Base-by-base conservation (phyloP, 2,329 filamentous ascomycete species). In the Pestalotiopsis sp. region DNA sequence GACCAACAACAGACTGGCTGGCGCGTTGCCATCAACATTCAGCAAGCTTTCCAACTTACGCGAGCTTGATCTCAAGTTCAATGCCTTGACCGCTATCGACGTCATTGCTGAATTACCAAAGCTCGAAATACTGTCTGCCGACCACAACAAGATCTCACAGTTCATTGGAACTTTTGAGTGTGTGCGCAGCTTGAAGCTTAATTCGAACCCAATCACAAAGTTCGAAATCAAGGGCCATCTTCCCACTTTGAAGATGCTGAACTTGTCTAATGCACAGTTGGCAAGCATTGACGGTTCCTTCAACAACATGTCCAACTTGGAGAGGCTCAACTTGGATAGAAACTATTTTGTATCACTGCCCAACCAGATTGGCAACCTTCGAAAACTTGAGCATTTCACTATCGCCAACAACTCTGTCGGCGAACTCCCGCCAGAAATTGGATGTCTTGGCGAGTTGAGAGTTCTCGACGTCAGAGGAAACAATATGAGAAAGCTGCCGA, bases 321-420 rank as follows among this genome's bases (percentile, higher is more conserved):
- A 95, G 69, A 94, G 95, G 75, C 86, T 99, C 25, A 91, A 95
- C 20, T 85, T 99, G 67, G 95, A 98, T 81, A 95, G 93, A 78
- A 99, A 99, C 76, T 97, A 98, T 78, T 97, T 99, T 74, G 94
- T 96, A 0, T 95, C 93, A 0, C 83, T 99, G 27, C 96, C 95
- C 0, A 87, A 89, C 67, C 92, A 97, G 70, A 93, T 99, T 69
- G 95, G 95, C 17, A 93, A 92, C 71, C 83, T 99, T 59, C 90
- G 89, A 71, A 93, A 90, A 73, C 84, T 99, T 38, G 95, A 98
- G 77, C 91, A 97, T 79, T 92, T 99, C 77, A 98, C 94, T 80
- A 94, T 98, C 72, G 94, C 95, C 52, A 93, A 95, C 79, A 99
- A 99, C 78, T 92, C 92, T 0, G 86, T 99, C 3, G 93, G 91